phyloP scores from a whole-genome alignment of 2,329 filamentous ascomycete species.

The Verticillium tricorpus region DNA sequence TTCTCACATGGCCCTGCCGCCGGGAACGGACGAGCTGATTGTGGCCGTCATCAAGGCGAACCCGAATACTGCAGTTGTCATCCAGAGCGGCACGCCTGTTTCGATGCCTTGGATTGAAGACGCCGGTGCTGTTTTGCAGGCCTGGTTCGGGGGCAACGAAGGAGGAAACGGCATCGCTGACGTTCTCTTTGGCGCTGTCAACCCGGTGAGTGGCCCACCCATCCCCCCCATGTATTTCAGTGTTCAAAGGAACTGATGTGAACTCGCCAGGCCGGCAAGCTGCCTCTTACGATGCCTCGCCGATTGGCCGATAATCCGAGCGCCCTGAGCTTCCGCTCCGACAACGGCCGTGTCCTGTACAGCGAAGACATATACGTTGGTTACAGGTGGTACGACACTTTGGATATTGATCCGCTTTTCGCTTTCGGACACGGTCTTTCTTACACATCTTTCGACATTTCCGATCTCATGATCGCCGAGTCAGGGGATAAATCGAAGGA shows the following conservation, averaged over 20 bases:
- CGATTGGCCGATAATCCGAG: conserved; percentile 4
- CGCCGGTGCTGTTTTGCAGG: conserved; percentile 3
- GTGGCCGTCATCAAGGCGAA: not conserved
- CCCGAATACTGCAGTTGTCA: not conserved
- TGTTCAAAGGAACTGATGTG: conserved; percentile 17
- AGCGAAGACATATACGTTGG: conserved; percentile 6
- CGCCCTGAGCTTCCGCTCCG: conserved; percentile 2
- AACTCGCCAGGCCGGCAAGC: conserved; percentile 34
- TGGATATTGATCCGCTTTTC: conserved; percentile 19
- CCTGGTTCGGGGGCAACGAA: conserved; percentile 9
- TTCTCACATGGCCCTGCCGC: not conserved
- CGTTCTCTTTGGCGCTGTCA: conserved; percentile 7
- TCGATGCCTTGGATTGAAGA: conserved; percentile 2
- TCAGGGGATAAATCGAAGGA: conserved; percentile 22
- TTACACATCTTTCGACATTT: conserved; percentile 51
- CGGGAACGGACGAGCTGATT: not conserved
- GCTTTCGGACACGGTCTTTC: conserved; percentile 38
- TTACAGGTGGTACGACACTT: conserved; percentile 31
- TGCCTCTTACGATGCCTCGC: conserved; percentile 7
- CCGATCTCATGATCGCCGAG: conserved; percentile 51
- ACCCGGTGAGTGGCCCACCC: not conserved
- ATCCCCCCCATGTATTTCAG: not conserved
- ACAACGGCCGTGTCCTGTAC: conserved; percentile 3
- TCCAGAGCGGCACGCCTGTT: not conserved
- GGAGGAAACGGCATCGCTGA: conserved; percentile 5